Percentiles rank a stretch among this genome's conserved stretches.
phyloP scores from a whole-genome alignment of 768 basidiomycete species.

The Vishniacozyma victoriae region DNA sequence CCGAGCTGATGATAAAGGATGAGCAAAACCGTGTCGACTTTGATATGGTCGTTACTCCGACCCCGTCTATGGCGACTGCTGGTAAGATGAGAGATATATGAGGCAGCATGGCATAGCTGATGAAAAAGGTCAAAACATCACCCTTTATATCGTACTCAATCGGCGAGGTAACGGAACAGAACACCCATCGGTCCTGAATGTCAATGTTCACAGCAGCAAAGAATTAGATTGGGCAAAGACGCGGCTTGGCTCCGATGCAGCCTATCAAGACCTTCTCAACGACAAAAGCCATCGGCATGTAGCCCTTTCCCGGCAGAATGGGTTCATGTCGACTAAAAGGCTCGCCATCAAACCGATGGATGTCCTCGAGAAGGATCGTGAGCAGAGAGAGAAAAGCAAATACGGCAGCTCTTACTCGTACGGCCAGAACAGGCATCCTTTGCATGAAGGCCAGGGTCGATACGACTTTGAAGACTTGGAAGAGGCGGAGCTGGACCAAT shows the following conservation, averaged over 20 bases:
- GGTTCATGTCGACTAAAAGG: not conserved
- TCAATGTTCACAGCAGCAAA: not conserved
- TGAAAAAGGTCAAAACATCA: conserved; percentile 20
- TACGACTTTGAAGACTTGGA: conserved; percentile 7
- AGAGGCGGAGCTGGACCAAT: not conserved
- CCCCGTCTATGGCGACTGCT: not conserved
- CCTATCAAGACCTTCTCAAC: not conserved
- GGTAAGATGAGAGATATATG: not conserved
- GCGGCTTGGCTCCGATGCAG: conserved; percentile 2
- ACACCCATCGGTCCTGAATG: conserved; percentile 13
- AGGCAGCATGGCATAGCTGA: too few relatives aligned
- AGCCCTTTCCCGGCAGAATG: not conserved
- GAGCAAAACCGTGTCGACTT: conserved; percentile 13
- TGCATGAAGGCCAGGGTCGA: not conserved
- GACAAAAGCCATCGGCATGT: not conserved
- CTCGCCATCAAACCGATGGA: not conserved
- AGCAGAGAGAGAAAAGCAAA: not conserved
- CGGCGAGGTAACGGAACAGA: conserved; percentile 19
- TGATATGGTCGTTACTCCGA: conserved; percentile 3
- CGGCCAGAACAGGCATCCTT: not conserved
- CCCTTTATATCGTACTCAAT: conserved; percentile 13
- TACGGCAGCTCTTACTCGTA: not conserved
- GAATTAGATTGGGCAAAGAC: conserved; percentile 11
- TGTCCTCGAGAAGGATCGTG: conserved; percentile 2
- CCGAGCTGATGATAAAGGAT: conserved; percentile 2